phyloP scores from a whole-genome alignment of 495 filamentous ascomycete species.

The Aspergillus hancockii region DNA sequence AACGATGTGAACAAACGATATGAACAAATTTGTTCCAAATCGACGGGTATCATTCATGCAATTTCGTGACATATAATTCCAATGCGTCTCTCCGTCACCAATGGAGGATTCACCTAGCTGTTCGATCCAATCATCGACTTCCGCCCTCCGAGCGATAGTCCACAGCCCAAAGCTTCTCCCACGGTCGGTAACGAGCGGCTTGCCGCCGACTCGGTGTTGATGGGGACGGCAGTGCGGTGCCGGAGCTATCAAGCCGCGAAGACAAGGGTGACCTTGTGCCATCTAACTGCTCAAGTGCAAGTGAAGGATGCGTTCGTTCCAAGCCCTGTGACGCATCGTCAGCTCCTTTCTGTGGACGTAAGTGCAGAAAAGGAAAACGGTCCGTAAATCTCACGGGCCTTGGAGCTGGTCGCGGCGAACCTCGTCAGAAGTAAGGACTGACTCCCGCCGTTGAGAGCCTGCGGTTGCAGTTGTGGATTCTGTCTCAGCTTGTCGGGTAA shows the following conservation, averaged over 20 bases:
- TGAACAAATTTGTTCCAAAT: constrained; percentile 19
- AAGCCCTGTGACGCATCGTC: constrained; percentile 26
- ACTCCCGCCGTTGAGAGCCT: constrained; percentile 35
- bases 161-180: constrained; percentile 54
- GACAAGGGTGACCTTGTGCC: constrained; percentile 17
- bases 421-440: constrained; percentile 46
- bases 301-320: constrained; percentile 6
- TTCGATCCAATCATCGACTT: constrained; percentile 12
- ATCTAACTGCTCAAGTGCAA: background rate
- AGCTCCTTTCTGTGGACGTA: constrained; percentile 19
- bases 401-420: constrained; percentile 51
- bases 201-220: constrained; percentile 28
- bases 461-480: constrained; percentile 21
- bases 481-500: constrained; percentile 36
- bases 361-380: constrained; percentile 15
- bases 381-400: constrained; percentile 41
- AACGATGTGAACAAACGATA: background rate
- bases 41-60: constrained; percentile 33
- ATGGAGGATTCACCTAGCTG: background rate
- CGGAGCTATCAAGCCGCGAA: constrained; percentile 14
- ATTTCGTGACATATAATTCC: constrained; percentile 11
- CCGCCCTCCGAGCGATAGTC: constrained; percentile 49
- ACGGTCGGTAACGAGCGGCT: constrained; percentile 39
- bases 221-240: constrained; percentile 16
- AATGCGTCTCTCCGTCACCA: background rate